Percentiles rank a stretch among this genome's conserved stretches.
Evolutionary conservation across 805 yeast genomes (phyloP).

Genomic region (Lipomyces sp.): DNA sequence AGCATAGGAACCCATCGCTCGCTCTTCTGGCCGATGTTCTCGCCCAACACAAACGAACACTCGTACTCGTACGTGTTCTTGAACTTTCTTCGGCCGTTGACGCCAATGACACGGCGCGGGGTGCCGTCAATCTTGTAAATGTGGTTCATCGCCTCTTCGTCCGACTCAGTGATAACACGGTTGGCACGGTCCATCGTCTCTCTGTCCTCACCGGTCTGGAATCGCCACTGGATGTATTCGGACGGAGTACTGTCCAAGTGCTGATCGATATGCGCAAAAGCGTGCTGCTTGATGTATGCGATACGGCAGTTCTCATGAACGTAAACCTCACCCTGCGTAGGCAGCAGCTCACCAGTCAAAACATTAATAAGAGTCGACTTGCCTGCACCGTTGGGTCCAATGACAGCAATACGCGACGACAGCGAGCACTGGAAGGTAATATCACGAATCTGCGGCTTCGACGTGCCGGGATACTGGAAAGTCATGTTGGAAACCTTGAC

Average conservation of each 20-base stretch:
- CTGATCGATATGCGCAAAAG: constrained; percentile 98
- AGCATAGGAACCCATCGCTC: constrained; percentile 99
- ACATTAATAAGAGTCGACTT: constrained; percentile 98
- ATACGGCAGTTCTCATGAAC: constrained; percentile 99
- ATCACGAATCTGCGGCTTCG: constrained; percentile 88
- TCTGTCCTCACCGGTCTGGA: constrained; percentile 99
- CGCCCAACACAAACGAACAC: constrained; percentile 96
- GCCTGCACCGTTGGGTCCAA: constrained; percentile 99
- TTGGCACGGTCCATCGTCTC: constrained; percentile 99
- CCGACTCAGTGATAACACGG: constrained; percentile 94
- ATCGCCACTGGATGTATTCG: constrained; percentile 99
- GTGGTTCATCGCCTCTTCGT: constrained; percentile 98
- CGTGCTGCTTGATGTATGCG: constrained; percentile 99
- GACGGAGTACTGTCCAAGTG: constrained; percentile 99
- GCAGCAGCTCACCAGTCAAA: constrained; percentile 98
- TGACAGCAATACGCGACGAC: constrained; percentile 99
- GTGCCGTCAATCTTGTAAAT: constrained; percentile 98
- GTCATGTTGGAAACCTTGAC: constrained; percentile 96
- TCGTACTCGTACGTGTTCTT: constrained; percentile 99
- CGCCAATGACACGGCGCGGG: constrained; percentile 93
- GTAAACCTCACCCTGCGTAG: constrained; percentile 98
- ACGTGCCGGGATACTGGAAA: constrained; percentile 99
- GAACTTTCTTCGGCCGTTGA: constrained; percentile 98
- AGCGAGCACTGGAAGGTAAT: constrained; percentile 98
- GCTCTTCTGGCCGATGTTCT: constrained; percentile 96